Percentiles rank a stretch among this genome's conserved stretches.
Conservation (phyloP, 148 eudicot species). For the Pouteria glomerata region DNA sequence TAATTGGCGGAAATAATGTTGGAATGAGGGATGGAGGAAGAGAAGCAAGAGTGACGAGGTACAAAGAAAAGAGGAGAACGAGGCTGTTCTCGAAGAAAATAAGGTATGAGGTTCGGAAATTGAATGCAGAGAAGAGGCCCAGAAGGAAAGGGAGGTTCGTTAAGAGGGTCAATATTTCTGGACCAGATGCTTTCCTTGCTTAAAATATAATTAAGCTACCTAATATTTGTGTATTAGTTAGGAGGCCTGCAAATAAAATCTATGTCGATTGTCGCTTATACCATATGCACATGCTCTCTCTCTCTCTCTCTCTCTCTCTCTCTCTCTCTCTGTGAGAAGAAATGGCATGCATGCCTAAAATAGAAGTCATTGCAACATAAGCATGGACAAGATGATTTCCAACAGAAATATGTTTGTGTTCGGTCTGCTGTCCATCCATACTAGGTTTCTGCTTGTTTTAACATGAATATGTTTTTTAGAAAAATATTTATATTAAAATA, state of each 20-base stretch:
- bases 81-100: constrained; percentile 91
- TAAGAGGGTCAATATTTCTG: constrained; percentile 50
- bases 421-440: no score
- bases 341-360: no score
- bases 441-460: no score
- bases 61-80: constrained; percentile 85
- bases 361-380: no score
- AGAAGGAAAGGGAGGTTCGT: constrained; percentile 96
- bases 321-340: no score
- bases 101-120: constrained; percentile 88
- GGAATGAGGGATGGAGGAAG: constrained; percentile 52
- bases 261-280: background rate
- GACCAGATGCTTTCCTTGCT: constrained; percentile 25
- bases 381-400: no score
- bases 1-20: constrained; percentile 17
- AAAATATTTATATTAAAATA: no score
- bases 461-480: no score
- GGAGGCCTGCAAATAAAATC: background rate
- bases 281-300: background rate
- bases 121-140: constrained; percentile 97
- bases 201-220: constrained; percentile 10
- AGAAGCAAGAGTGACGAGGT: constrained; percentile 85
- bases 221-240: background rate
- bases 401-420: no score
- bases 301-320: background rate